Evolutionary conservation across 192 early-diverging fungal species (phyloP), one percentile per base, ranked within the genome.

Genomic region (Backusella mclennaniae): DNA sequence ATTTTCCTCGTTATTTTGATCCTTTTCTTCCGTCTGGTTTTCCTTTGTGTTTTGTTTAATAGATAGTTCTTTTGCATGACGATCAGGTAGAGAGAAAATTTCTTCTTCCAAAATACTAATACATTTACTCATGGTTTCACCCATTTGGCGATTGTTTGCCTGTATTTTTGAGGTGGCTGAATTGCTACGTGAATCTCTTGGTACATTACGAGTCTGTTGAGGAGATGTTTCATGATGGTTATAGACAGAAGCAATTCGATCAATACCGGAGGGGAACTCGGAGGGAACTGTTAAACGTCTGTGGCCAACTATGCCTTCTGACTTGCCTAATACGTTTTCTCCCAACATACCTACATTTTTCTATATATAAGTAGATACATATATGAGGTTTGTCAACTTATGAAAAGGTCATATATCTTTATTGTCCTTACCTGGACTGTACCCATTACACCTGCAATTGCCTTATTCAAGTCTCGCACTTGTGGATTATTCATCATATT

Each of bases 401-500:
- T 6, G 3, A 6, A 63, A 17, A 44, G 42, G 38, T 8, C 12
- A 31, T 15, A 59, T 26, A 15, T 67, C 23, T 14, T 15, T 19
- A 15, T 35, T 23, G 46, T 26, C 9, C 56, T 56, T 74, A 84
- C 84, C 79, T 86, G 83, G 3, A 84, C 82, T 53, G 77, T 78
- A 11, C 79, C 82, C 74, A 82, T 85, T 31, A 86, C 79, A 67
- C 83, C 81, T 66, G 78, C 75, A 72, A 90, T 82, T 12, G 89
- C 86, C 56, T 87, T 87, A 73, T 90, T 90, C 9, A 90, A n/a
- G 11, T 82, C 85, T 0, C 82, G 74, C 5, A 86, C 83, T 77
- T 84, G 83, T 44, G 84, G 84, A 59, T 79, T 89, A 66, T 90
- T 85, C 75, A 90, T 74, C 23, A 90, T 86, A 69, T 87, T 84